These are phyloP conservation scores for Prunella vulgaris DNA, from an alignment of 257 asterid genomes.

Conservation along the genomic window DNA sequence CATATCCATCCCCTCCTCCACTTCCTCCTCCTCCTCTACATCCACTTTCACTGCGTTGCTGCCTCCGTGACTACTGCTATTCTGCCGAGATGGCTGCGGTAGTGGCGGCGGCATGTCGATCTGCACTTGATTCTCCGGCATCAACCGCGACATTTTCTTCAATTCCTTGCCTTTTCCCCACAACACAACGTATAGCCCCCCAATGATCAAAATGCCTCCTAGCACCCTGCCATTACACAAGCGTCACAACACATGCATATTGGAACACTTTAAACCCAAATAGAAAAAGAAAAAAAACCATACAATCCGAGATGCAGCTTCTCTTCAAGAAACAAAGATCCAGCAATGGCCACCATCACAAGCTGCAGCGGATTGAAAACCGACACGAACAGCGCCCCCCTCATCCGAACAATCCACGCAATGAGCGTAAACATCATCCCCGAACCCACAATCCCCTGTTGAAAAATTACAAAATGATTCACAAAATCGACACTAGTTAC, in stretches of 20 bases:
- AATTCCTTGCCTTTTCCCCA: slow-evolving; percentile 49
- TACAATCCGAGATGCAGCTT: slow-evolving; percentile 55
- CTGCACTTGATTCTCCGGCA: slow-evolving; percentile 25
- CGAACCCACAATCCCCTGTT: slow-evolving; percentile 51
- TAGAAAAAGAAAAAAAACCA: neutral
- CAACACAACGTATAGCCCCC: slow-evolving; percentile 45
- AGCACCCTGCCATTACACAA: slow-evolving; percentile 30
- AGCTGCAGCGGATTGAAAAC: slow-evolving; percentile 49
- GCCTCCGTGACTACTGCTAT: slow-evolving; percentile 16
- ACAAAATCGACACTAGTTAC: too few species aligned
- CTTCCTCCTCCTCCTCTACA: neutral
- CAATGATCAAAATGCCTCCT: slow-evolving; percentile 42
- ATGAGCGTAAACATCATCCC: slow-evolving; percentile 39
- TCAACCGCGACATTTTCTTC: slow-evolving; percentile 28
- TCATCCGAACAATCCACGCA: slow-evolving; percentile 49
- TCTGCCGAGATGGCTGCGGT: neutral
- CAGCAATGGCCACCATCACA: slow-evolving; percentile 54
- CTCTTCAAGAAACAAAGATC: slow-evolving; percentile 50
- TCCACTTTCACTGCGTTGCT: too few species aligned
- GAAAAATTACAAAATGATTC: too few species aligned
- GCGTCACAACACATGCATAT: neutral
- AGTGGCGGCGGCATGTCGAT: neutral
- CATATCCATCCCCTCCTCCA: too few species aligned
- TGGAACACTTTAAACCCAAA: neutral
- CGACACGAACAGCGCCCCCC: slow-evolving; percentile 56